Evolutionary conservation across 768 basidiomycete species (phyloP).

Genomic region (Peribolospora kevripleyi): DNA sequence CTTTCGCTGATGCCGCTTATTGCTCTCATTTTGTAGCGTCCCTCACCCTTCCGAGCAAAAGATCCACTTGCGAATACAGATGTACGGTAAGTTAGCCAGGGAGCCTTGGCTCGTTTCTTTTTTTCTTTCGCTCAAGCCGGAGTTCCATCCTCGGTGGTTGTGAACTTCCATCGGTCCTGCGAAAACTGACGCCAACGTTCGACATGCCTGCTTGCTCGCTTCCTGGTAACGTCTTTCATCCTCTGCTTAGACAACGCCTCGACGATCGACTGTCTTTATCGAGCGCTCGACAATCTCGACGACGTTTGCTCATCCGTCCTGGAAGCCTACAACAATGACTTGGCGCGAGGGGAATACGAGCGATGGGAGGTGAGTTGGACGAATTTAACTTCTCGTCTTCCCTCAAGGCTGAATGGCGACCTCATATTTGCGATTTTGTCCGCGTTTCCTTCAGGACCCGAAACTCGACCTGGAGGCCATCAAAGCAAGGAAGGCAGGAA

Average conservation of each 20-base stretch:
- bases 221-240: not conserved
- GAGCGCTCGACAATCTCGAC: constrained; percentile 13
- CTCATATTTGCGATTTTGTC: no score
- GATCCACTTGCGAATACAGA: constrained; percentile 94
- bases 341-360: no score
- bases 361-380: no score
- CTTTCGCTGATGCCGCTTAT: not conserved
- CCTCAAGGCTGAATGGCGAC: no score
- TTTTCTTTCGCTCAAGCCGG: not conserved
- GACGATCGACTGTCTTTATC: constrained; percentile 22
- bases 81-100: constrained; percentile 57
- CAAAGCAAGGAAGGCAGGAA: no score
- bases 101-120: constrained; percentile 1
- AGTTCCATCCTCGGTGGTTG: not conserved
- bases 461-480: no score
- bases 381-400: no score
- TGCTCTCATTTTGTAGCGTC: constrained; percentile 25
- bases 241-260: constrained; percentile 47
- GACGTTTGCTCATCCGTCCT: constrained; percentile 5
- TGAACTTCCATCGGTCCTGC: not conserved
- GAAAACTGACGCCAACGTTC: not conserved
- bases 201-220: not conserved
- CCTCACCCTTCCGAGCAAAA: constrained; percentile 94
- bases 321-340: not conserved
- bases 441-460: no score